Conservation (phyloP, 2,329 filamentous ascomycete genomes). For the Hymenoscyphus albidus region DNA sequence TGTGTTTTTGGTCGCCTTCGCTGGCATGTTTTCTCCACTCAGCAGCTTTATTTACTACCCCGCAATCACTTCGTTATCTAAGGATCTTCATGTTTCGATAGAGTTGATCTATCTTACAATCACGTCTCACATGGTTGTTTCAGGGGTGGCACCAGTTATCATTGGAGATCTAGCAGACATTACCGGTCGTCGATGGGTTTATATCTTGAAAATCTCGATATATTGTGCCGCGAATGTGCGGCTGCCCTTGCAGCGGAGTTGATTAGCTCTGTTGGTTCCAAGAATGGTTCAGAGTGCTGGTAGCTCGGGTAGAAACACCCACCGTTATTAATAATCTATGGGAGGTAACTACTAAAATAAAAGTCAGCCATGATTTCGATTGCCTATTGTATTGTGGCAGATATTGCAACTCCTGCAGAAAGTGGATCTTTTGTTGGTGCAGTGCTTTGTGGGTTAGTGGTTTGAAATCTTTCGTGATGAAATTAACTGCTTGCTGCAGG, state of each 20-base stretch:
- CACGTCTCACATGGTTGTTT: constrained; percentile 36
- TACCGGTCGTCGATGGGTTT: constrained; percentile 53
- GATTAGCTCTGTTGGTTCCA: constrained; percentile 47
- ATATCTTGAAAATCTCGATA: constrained; percentile 47
- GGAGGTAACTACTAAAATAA: constrained; percentile 42
- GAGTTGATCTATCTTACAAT: constrained; percentile 16
- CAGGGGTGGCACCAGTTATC: constrained; percentile 41
- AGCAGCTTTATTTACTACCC: constrained; percentile 39
- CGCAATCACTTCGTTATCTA: constrained; percentile 40
- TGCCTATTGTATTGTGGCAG: constrained; percentile 55
- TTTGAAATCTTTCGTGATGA: background rate
- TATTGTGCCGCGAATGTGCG: constrained; percentile 53
- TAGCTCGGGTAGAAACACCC: constrained; percentile 25
- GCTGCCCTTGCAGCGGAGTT: constrained; percentile 46
- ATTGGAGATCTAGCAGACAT: constrained; percentile 48
- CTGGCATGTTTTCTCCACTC: constrained; percentile 28
- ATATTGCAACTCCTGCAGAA: constrained; percentile 59
- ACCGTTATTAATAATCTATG: background rate
- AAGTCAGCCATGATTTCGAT: constrained; percentile 48
- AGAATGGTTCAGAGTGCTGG: constrained; percentile 54
- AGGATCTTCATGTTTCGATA: constrained; percentile 38
- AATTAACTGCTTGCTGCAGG: background rate
- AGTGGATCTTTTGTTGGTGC: constrained; percentile 59
- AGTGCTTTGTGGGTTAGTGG: constrained; percentile 9
- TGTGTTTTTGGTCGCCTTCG: constrained; percentile 23